Evolutionary conservation across 345 rosid species (phyloP), one percentile per base, ranked within the genome.

Genomic region (Reutealis trisperma): DNA sequence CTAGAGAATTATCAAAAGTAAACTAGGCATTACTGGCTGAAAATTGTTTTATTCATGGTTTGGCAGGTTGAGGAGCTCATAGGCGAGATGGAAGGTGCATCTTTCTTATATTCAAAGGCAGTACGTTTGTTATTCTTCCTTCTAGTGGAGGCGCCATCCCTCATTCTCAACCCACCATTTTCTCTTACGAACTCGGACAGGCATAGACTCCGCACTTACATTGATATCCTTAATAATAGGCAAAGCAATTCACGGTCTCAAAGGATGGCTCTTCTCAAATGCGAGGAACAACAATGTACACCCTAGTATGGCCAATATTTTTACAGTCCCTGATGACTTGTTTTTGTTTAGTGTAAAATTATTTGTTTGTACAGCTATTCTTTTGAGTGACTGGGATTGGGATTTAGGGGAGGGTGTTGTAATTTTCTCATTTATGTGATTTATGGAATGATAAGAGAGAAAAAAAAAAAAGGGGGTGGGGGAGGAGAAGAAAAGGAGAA

Each of bases 161-260:
- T 93, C 71, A 86, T 88, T 75, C 86, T 96, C 51, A 96, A 91
- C 76, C 99, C 98, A 21, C 94, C 97, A 1, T 85, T 96, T 77
- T 93, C 95, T 27, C 95, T 96, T 73, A 94, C 99, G 77, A 92
- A 90, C 86, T 89, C 94, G 10, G 94, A 89, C 71, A 87, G 91
- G 67, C 83, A 82, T 66, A 87, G 97, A 71, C 96, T 96, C 18
- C 83, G 86, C 21, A 85, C 70, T 15, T 96, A 93, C 82, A 92
- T 96, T 18, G 90, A 88, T 68, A 75, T 85, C 66, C 96, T 96
- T 62, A 92, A 88, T 49, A 86, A 83, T 74, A 87, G 97, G 86
- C 90, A 85, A 72, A 84, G 83, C 61, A 88, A 89, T 80, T 84
- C 84, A 7, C 85, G 86, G 54, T 87, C 92, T 10, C 92, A 81